Conservation (phyloP, 2,329 filamentous ascomycete species). For the Plenodomus biglobosus region DNA sequence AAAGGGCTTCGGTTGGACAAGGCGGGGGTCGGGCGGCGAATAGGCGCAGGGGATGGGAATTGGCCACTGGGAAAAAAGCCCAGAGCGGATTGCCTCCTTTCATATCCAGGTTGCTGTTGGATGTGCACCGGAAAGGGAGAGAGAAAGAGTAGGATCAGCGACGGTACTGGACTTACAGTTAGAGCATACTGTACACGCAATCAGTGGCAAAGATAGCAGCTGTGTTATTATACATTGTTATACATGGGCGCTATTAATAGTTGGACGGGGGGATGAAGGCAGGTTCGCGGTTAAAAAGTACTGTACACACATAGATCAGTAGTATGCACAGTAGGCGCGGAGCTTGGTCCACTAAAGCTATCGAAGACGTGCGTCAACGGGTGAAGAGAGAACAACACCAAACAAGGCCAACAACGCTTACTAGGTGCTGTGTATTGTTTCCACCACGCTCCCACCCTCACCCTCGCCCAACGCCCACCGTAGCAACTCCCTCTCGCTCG, state of each 20-base stretch:
- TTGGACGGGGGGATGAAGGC: slow-evolving; percentile 1
- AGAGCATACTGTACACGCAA: neutral
- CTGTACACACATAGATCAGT: no score
- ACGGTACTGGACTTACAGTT: no score
- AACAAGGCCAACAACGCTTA: neutral
- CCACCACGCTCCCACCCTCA: neutral
- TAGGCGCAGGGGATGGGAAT: slow-evolving; percentile 12
- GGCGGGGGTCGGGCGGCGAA: slow-evolving; percentile 13
- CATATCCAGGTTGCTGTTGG: slow-evolving; percentile 1
- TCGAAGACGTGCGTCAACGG: slow-evolving; percentile 8
- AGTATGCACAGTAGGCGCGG: neutral
- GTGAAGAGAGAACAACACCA: slow-evolving; percentile 1
- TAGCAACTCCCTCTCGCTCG: neutral
- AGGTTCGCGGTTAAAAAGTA: neutral
- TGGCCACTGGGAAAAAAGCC: slow-evolving; percentile 10
- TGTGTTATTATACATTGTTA: neutral
- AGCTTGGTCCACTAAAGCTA: slow-evolving; percentile 2
- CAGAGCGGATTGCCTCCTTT: slow-evolving; percentile 16
- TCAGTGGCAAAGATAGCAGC: slow-evolving; percentile 6
- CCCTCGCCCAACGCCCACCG: neutral
- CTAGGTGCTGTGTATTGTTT: no score
- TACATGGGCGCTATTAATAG: slow-evolving; percentile 14
- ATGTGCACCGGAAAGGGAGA: slow-evolving; percentile 5
- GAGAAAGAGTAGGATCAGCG: neutral
- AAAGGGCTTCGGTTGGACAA: slow-evolving; percentile 19